Base-by-base conservation (phyloP, 805 yeast genomes). In the Saturnispora serradocipensis region DNA sequence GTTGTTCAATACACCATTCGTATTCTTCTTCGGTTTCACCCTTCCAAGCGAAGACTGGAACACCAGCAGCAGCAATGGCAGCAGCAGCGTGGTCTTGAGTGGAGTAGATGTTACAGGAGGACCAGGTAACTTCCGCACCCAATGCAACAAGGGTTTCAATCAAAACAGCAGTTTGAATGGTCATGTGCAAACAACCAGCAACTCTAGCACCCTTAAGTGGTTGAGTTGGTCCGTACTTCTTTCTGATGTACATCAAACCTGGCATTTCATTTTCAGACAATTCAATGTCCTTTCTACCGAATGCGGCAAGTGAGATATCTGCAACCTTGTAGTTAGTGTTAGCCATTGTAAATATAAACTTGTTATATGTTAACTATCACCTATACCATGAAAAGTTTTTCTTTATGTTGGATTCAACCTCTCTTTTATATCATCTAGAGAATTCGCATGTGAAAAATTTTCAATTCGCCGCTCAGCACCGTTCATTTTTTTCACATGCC, bases 61-160 rank as follows among this genome's bases (percentile, higher is more conserved):
- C 95, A 77, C 99, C 99, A 62, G 97, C 74, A 63, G 98, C 99
- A 65, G 99, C 99, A 72, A 91, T 93, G 66, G 98, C 98, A 68
- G 99, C 97, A 66, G 99, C 98, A 64, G 98, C 98, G 73, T 91
- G 98, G 77, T 91, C 99, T 80, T 91, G 99, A 61, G 99, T 91
- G 64, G 98, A 90, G 85, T 88, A 91, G 67, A 91, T 91, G 95
- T 91, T 91, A 82, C 99, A 91, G 47, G 97, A 88, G 59, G 97
- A 82, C 99, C 99, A 91, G 68, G 99, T 93, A 58, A 91, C 98
- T 80, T 91, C 99, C 59, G 99, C 99, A 78, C 99, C 99, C 65
- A 91, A 82, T 60, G 96, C 96, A 67, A 81, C 87, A 67, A 93
- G 81, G 63, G 99, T 91, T 82, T 91, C 99, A 67, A 93, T 93